Evolutionary conservation across 768 basidiomycete species (phyloP).

Genomic region (Hygrocybe coccinea): DNA sequence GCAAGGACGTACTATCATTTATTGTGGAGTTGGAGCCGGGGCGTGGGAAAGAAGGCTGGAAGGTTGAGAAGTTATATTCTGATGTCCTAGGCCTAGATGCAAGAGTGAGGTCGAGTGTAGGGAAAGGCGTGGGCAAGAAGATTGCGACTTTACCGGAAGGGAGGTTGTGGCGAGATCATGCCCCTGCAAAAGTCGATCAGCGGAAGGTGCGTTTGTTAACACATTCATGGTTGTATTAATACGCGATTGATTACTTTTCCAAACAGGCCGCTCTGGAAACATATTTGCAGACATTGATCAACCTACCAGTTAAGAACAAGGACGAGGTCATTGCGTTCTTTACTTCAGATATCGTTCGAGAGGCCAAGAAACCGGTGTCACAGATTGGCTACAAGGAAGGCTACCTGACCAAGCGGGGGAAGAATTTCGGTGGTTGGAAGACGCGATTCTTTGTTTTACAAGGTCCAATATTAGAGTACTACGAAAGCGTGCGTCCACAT

Average conservation of each 20-base stretch:
- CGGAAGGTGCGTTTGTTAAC: constrained; percentile 74
- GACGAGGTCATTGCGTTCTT: constrained; percentile 89
- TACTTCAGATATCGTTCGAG: constrained; percentile 80
- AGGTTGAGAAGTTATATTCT: constrained; percentile 89
- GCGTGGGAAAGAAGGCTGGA: constrained; percentile 68
- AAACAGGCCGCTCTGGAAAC: constrained; percentile 68
- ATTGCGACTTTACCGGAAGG: constrained; percentile 84
- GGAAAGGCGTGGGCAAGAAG: constrained; percentile 70
- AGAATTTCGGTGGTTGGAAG: constrained; percentile 98
- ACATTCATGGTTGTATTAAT: constrained; percentile 6
- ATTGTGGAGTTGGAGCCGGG: constrained; percentile 71
- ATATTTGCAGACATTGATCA: constrained; percentile 80
- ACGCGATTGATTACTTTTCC: constrained; percentile 13
- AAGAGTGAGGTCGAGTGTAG: constrained; percentile 61
- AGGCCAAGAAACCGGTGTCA: constrained; percentile 69
- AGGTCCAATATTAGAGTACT: constrained; percentile 89
- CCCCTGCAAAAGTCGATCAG: constrained; percentile 94
- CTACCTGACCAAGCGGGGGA: constrained; percentile 91
- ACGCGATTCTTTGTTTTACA: constrained; percentile 92
- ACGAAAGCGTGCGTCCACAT: constrained; percentile 73
- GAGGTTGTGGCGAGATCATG: constrained; percentile 93
- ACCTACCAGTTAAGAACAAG: constrained; percentile 80
- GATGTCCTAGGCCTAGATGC: constrained; percentile 88
- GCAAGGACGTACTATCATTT: constrained; percentile 90
- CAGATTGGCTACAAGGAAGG: constrained; percentile 89